Evolutionary conservation across 2,329 filamentous ascomycete species (phyloP), one percentile per base, ranked within the genome.

Genomic region (Cladorrhinum sp.): DNA sequence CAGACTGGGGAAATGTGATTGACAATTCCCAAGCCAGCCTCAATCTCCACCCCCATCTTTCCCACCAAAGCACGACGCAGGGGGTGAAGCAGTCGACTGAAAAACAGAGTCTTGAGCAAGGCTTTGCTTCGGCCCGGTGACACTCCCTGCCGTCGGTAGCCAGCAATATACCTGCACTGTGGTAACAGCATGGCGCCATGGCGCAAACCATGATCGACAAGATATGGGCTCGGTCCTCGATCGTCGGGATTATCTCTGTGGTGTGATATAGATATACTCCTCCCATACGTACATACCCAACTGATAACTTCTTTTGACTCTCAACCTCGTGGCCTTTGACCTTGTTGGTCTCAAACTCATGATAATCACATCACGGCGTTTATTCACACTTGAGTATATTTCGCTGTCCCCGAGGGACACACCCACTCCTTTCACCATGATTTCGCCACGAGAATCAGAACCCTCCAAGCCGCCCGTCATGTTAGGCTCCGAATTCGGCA

Each of bases 401-500:
- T 16, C 26, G 26, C 10, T 10, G 18, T 9, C 51, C 21, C 52
- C 14, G 23, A 26, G 18, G 36, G 51, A 24, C 51, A 23, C 39
- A 26, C 39, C 14, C 52, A n/a, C n/a, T n/a, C 20, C 46, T 18
- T 33, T 58, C 36, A 52, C 52, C 60, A 68, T 68, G 66, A 62
- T 68, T 26, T 23, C 66, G 18, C 64, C 65, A 55, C 60, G 60
- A 54, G 59, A 59, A 16, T 28, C 60, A 3, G n/a, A 46, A 16
- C 42, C 33, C 7, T 2, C 33, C 33, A 16, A 46, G 10, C 8
- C 57, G 26, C 51, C 64, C 21, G 48, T 48, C 58, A 24, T 54
- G 39, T 24, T 71, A 66, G 70, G 71, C 30, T 73, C 72, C 48
- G 73, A 75, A 55, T 69, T 73, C 36, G 73, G 73, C 57, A 69